Evolutionary conservation across 441 rosid genomes (phyloP).

Genomic region (Adansonia gregorii): DNA sequence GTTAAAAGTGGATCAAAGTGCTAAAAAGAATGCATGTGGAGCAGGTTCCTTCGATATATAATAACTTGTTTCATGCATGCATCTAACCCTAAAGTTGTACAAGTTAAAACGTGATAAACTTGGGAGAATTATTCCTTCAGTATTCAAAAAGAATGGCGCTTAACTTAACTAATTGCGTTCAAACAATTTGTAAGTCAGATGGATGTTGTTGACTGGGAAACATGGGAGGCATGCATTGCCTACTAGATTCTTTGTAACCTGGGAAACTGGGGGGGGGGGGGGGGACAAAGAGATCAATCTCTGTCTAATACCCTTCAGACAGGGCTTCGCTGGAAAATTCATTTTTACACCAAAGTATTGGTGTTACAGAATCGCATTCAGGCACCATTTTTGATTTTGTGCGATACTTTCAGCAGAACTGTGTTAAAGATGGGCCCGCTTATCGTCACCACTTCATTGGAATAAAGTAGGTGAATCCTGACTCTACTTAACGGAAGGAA

Average conservation of each 20-base stretch:
- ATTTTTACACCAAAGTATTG: neutral
- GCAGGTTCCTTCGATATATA: neutral
- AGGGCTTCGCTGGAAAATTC: conserved; percentile 8
- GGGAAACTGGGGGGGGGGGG: neutral
- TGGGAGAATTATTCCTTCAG: conserved; percentile 6
- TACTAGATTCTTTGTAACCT: neutral
- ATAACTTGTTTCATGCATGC: conserved; percentile 5
- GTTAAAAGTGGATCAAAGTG: neutral
- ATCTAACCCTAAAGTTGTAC: neutral
- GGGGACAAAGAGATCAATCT: neutral
- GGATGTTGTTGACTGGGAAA: neutral
- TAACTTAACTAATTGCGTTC: neutral
- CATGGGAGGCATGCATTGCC: conserved; percentile 6
- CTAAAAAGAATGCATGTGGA: neutral
- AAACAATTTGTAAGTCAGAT: neutral
- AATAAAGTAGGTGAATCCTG: no score
- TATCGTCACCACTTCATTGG: neutral
- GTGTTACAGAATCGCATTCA: neutral
- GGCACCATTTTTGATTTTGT: neutral
- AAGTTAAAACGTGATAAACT: conserved; percentile 4
- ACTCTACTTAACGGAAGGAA: no score
- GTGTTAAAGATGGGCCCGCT: neutral
- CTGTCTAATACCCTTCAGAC: neutral
- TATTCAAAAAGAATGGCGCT: neutral
- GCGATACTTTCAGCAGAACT: neutral